Evolutionary conservation across 1,284 basidiomycete species (phyloP).

Genomic region (Thecaphora frezii): DNA sequence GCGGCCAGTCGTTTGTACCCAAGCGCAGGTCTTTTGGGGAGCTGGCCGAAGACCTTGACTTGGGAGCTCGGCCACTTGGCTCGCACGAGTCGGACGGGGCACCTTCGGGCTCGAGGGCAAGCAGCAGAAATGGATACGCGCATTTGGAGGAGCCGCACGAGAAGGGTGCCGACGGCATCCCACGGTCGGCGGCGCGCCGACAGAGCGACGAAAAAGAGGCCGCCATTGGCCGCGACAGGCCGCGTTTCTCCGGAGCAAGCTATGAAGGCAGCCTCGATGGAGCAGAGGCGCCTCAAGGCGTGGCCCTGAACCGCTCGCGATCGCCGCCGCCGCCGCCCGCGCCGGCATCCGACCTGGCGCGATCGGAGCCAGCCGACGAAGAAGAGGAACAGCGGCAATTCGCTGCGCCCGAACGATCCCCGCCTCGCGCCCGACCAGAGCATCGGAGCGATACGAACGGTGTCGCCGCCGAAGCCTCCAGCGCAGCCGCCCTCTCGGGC

Average conservation of each 20-base stretch:
- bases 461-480: constrained; percentile 4
- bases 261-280: background rate
- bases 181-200: too few species aligned
- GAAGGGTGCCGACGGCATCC: background rate
- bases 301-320: background rate
- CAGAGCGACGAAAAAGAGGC: background rate
- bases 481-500: constrained; percentile 14
- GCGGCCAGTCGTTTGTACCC: background rate
- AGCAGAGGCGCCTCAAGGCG: background rate
- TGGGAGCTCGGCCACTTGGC: background rate
- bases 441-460: constrained; percentile 23
- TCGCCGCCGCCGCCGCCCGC: background rate
- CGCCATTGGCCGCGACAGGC: background rate
- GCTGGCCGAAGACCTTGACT: background rate
- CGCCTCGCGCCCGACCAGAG: too few species aligned
- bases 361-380: constrained; percentile 5
- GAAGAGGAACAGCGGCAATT: constrained; percentile 29
- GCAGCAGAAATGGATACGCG: background rate
- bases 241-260: background rate
- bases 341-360: background rate
- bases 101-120: background rate
- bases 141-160: background rate
- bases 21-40: background rate
- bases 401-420: constrained; percentile 11
- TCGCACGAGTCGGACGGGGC: background rate